Conservation (phyloP, 23 red algal genomes). For the Gracilaria vermiculophylla region DNA sequence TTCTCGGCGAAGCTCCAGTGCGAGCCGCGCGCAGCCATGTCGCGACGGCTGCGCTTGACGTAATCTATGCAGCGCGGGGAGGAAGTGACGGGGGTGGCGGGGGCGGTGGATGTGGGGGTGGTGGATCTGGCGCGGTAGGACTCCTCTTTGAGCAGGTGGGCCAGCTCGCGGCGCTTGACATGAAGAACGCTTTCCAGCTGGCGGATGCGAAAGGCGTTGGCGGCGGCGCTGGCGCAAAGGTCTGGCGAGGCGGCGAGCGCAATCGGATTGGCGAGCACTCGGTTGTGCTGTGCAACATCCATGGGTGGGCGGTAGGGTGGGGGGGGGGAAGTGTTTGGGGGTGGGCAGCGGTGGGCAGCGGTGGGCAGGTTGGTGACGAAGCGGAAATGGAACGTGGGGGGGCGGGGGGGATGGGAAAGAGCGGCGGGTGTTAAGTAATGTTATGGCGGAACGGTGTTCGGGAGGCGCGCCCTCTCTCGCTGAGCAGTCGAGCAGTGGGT, state of each 20-base stretch:
- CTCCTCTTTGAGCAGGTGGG: not conserved
- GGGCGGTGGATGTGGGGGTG: not conserved
- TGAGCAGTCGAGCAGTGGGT: not conserved
- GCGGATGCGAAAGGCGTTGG: not conserved
- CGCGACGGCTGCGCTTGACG: not conserved
- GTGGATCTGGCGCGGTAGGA: not conserved
- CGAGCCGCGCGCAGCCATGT: conserved; percentile 53
- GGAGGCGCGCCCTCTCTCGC: not conserved
- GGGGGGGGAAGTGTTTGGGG: not conserved
- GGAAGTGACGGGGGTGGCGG: not conserved
- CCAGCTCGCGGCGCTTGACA: not conserved
- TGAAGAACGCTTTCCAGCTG: not conserved
- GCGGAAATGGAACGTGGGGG: not conserved
- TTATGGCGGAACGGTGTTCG: not conserved
- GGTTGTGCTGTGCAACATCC: not conserved
- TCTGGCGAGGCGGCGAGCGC: not conserved
- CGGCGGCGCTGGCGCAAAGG: not conserved
- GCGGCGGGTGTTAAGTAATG: not conserved
- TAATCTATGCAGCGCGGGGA: conserved; percentile 9
- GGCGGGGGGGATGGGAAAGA: not conserved
- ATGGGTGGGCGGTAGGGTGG: not conserved
- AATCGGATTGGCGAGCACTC: not conserved
- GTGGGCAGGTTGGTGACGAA: not conserved
- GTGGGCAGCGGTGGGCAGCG: not conserved
- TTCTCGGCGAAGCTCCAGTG: conserved; percentile 62